These are phyloP conservation scores for Leccinum rimulosum DNA, from an alignment of 768 basidiomycete species.

Conservation along the genomic window DNA sequence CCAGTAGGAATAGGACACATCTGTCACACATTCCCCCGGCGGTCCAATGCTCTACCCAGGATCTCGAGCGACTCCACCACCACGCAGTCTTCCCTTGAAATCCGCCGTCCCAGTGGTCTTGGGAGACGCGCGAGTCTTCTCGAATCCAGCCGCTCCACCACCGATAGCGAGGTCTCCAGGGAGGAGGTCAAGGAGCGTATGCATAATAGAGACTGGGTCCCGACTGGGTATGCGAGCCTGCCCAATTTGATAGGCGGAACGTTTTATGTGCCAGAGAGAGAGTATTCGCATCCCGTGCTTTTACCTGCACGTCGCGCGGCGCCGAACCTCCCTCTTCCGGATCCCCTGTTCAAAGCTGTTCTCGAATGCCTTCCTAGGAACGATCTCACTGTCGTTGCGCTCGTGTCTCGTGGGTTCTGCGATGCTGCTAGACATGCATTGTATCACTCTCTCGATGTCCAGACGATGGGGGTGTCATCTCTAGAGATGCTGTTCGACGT, in stretches of 20 bases:
- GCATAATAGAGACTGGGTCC: neutral
- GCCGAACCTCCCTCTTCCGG: conserved; percentile 12
- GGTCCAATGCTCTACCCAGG: conserved; percentile 14
- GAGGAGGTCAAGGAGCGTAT: neutral
- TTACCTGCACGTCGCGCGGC: neutral
- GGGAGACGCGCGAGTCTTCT: conserved; percentile 31
- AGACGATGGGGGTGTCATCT: conserved; percentile 9
- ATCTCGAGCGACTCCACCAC: conserved; percentile 20
- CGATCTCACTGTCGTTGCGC: conserved; percentile 21
- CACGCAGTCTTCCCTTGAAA: conserved; percentile 28
- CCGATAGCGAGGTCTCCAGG: conserved; percentile 7
- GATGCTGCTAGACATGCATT: conserved; percentile 19
- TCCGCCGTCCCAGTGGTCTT: conserved; percentile 31
- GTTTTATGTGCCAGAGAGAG: conserved; percentile 2
- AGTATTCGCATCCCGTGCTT: neutral
- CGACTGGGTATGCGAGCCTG: conserved; percentile 15
- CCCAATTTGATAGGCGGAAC: conserved; percentile 20
- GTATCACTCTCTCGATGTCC: conserved; percentile 24
- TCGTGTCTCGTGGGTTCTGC: conserved; percentile 25
- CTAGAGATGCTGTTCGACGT: conserved; percentile 17
- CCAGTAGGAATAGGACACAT: conserved; percentile 18
- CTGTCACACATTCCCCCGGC: conserved; percentile 9
- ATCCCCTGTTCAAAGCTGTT: conserved; percentile 18
- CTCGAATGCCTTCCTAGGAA: conserved; percentile 20
- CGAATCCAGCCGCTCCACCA: conserved; percentile 14